Evolutionary conservation across 2,329 filamentous ascomycete genomes (phyloP).

Genomic region (Epichloe gansuensis): DNA sequence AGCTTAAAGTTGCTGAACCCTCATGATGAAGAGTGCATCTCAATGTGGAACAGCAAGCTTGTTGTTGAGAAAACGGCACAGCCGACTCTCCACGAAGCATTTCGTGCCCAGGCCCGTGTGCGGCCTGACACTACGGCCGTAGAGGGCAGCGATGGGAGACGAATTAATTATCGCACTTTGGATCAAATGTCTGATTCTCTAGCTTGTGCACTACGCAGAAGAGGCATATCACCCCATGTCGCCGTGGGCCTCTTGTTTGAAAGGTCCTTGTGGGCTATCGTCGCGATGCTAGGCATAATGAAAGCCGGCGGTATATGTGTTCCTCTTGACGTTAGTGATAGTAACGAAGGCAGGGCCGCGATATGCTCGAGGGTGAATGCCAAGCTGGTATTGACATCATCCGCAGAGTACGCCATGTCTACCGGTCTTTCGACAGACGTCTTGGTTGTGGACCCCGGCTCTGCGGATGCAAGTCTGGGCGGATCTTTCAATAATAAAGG

Average conservation of each 20-base stretch:
- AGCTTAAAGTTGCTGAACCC: background rate
- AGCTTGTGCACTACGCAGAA: background rate
- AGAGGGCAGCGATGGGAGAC: background rate
- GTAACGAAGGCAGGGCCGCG: background rate
- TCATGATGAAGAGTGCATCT: background rate
- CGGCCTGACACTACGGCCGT: background rate
- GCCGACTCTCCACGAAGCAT: background rate
- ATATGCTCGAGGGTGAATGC: background rate
- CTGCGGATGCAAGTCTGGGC: too few species aligned
- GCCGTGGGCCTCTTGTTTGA: background rate
- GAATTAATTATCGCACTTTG: background rate
- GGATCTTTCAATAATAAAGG: too few species aligned
- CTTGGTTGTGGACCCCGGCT: background rate
- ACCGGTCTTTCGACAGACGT: background rate
- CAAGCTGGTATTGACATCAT: background rate
- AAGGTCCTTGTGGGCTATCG: background rate
- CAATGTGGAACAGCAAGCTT: background rate
- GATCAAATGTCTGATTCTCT: background rate
- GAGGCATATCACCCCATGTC: background rate
- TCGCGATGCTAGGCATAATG: constrained; percentile 3
- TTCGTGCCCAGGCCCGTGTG: background rate
- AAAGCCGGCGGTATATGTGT: constrained; percentile 2
- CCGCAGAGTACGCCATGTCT: background rate
- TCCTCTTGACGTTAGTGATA: background rate
- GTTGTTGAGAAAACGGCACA: background rate